Evolutionary conservation across 257 asterid species (phyloP), one percentile per base, ranked within the genome.

Genomic region (Nicotiana tabacum): DNA sequence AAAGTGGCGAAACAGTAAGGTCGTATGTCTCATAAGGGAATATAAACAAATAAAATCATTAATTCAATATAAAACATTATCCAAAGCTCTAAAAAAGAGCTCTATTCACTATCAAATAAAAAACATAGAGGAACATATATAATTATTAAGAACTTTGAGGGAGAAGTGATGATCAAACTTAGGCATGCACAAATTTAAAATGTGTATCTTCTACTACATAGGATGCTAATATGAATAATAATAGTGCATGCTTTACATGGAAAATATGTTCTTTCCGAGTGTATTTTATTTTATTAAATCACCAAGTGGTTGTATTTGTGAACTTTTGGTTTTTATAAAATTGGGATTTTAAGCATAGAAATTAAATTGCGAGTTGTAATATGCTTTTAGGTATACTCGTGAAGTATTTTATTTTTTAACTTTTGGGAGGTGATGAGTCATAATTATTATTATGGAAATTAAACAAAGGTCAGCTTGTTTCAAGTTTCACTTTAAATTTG

Each of bases 301-400:
- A 69, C 18, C 55, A 69, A n/a, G 6, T 69, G 55, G 78, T 10
- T 69, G 11, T 30, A n/a, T 69, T 39, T 72, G 12, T n/a, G 24
- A 72, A 46, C 11, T n/a, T 48, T 74, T 48, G 24, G 15, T 74
- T 48, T 5, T 74, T 1, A 43, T 72, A 48, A 74, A 74, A 13
- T 51, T 48, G 61, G 24, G 29, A 4, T 60, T 55, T 21, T 60
- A 18, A 24, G 6, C 48, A 12, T 29, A 12, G 55, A 77, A 67
- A 53, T 78, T 32, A 61, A 66, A 35, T 56, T 77, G 68, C 69
- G 77, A 85, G 87, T 84, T 77, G 77, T 60, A 46, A 37, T 29
- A 56, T 3, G 17, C 37, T 61, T 72, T 82, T 5, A 13, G 43
- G 11, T 82, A 18, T 39, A 30, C 2, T 69, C 24, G 29, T 81